Evolutionary conservation across 2,329 filamentous ascomycete genomes (phyloP).

Genomic region (Aspergillus fijiensis): DNA sequence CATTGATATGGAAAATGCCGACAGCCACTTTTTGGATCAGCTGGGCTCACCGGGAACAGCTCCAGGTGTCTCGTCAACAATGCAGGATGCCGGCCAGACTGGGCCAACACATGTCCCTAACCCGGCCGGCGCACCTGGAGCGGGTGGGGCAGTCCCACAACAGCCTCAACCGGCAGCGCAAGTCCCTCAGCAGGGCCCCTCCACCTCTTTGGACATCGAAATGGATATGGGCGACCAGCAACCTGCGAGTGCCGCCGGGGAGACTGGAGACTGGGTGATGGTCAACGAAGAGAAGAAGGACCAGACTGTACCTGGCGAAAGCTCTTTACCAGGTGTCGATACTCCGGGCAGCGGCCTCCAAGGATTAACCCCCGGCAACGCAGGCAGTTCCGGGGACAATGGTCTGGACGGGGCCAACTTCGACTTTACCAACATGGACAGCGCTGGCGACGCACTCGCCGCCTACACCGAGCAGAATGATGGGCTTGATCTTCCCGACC

Average conservation of each 20-base stretch:
- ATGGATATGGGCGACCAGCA: slow-evolving; percentile 55
- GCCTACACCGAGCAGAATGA: slow-evolving; percentile 63
- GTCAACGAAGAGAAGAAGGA: slow-evolving; percentile 61
- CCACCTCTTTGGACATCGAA: slow-evolving; percentile 35
- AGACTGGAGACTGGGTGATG: slow-evolving; percentile 71
- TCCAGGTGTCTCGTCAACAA: slow-evolving; percentile 52
- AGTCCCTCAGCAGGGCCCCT: slow-evolving; percentile 9
- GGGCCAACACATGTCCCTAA: slow-evolving; percentile 6
- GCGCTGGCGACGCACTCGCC: slow-evolving; percentile 69
- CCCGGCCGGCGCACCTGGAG: slow-evolving; percentile 3
- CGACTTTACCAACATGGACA: slow-evolving; percentile 57
- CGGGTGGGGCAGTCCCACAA: neutral
- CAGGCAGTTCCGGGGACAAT: slow-evolving; percentile 26
- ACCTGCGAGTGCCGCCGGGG: slow-evolving; percentile 43
- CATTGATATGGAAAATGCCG: slow-evolving; percentile 36
- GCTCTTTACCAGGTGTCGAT: slow-evolving; percentile 9
- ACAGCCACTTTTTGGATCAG: slow-evolving; percentile 35
- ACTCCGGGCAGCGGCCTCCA: slow-evolving; percentile 27
- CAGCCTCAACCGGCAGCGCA: slow-evolving; percentile 21
- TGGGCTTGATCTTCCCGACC: slow-evolving; percentile 56
- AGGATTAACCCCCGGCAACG: slow-evolving; percentile 25
- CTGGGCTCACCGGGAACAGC: slow-evolving; percentile 28
- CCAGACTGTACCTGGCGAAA: slow-evolving; percentile 25
- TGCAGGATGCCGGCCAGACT: slow-evolving; percentile 26
- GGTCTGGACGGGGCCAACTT: slow-evolving; percentile 42